A percentile compares a stretch with the other conserved stretches of the same genome.
Evolutionary conservation across 352 stramenopile species (phyloP).

Genomic region (Thraustotheca clavata): DNA sequence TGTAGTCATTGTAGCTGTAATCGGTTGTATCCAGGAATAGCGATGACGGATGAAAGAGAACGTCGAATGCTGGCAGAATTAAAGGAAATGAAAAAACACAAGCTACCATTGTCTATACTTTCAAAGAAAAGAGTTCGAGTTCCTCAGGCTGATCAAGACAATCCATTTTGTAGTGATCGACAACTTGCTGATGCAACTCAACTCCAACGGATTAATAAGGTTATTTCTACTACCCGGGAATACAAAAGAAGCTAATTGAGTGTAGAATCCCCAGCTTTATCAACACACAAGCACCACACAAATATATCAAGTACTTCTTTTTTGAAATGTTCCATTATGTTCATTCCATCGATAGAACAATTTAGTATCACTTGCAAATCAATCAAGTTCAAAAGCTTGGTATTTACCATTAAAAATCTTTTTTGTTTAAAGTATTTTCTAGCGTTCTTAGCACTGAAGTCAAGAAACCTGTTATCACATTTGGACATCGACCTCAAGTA

Average conservation of each 20-base stretch:
- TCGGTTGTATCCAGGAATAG: background rate
- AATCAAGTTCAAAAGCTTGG: too few relatives aligned
- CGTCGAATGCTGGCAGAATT: slow-evolving; percentile 65
- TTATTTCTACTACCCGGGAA: slow-evolving; percentile 17
- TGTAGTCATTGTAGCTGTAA: background rate
- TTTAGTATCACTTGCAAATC: too few relatives aligned
- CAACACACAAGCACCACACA: too few relatives aligned
- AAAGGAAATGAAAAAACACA: slow-evolving; percentile 50
- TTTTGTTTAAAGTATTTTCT: too few relatives aligned
- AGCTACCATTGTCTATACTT: slow-evolving; percentile 34
- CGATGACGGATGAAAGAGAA: slow-evolving; percentile 29
- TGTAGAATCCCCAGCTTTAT: slow-evolving; percentile 15
- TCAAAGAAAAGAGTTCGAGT: slow-evolving; percentile 60
- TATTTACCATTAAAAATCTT: too few relatives aligned
- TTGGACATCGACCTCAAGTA: slow-evolving; percentile 64
- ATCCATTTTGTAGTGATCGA: slow-evolving; percentile 64
- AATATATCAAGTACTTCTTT: too few relatives aligned
- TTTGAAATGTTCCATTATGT: too few relatives aligned
- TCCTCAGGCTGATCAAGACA: slow-evolving; percentile 45
- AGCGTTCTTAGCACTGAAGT: background rate
- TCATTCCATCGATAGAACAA: too few relatives aligned
- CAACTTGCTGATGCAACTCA: slow-evolving; percentile 69
- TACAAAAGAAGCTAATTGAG: background rate
- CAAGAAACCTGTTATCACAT: slow-evolving; percentile 40
- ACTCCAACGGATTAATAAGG: slow-evolving; percentile 75